These are phyloP conservation scores for Cordyceps fumosorosea DNA, from an alignment of 2,329 filamentous ascomycete species.

Conservation along the genomic window DNA sequence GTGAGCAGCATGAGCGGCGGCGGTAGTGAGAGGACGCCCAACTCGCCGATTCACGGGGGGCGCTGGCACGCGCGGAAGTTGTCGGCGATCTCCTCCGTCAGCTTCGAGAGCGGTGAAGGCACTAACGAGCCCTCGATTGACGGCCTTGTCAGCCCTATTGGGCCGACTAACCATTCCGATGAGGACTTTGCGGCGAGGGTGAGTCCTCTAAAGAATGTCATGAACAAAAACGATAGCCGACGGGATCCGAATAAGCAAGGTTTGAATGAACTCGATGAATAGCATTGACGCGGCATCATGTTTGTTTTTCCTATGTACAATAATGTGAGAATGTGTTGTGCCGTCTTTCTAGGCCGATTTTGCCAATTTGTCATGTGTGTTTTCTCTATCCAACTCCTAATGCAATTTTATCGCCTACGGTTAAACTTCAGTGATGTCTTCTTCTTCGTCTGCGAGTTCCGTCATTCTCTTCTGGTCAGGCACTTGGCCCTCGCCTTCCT, in stretches of 20 bases:
- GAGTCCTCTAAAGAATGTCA: neutral
- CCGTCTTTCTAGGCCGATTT: neutral
- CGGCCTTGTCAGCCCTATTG: constrained; percentile 4
- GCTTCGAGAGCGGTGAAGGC: neutral
- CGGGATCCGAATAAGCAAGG: neutral
- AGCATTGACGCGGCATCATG: too few relatives aligned
- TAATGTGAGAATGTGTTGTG: neutral
- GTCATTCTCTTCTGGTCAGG: constrained; percentile 35
- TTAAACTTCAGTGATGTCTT: constrained; percentile 49
- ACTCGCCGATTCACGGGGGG: neutral
- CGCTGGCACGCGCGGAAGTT: neutral
- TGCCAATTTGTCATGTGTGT: neutral
- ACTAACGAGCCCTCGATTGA: neutral
- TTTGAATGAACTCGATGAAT: neutral
- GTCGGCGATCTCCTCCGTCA: constrained; percentile 1
- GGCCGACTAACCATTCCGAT: neutral
- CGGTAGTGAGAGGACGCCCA: neutral
- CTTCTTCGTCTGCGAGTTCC: constrained; percentile 44
- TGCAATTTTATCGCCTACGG: neutral
- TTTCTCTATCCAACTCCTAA: constrained; percentile 3
- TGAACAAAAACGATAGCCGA: neutral
- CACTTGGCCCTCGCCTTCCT: constrained; percentile 42
- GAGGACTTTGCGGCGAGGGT: neutral
- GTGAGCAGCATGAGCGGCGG: neutral
- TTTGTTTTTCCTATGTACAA: neutral